Base-by-base conservation (phyloP, 495 filamentous ascomycete genomes). In the Penicillium herquei region DNA sequence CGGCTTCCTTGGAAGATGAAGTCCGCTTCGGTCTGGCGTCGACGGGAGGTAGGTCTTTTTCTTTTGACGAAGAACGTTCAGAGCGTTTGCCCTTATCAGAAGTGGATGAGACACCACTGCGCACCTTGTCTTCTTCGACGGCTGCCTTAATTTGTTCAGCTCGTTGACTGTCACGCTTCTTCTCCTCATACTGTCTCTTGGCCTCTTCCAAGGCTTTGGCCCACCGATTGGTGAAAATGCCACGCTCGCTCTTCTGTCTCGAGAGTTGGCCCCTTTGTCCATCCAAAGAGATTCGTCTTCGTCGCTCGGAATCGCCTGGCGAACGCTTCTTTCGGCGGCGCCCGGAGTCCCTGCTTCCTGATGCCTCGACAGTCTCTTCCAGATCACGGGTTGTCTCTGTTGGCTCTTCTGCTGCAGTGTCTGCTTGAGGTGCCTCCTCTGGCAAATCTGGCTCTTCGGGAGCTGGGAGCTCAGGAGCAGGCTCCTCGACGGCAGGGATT, bases 181-280 rank as follows among this genome's bases (percentile, higher is more conserved):
- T 78, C 30, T 67, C 67, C 42, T 76, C 74, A 47, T 74, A 70
- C 37, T 72, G 70, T 40, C 67, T 62, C 34, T 67, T 67, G 7
- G 76, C 70, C 51, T 75, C 70, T 21, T 72, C 72, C 11, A 79
- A 46, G 26, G 76, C 72, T 41, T 64, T 69, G 7, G 69, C 61
- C 73, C 72, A 79, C 31, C 72, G 68, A 47, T 71, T 72, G 11
- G 67, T 71, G 47, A 78, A 56, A 3, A 70, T 13, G 31, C 61
- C 56, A 44, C 70, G 69, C 1, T 74, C 71, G 39, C 66, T 69
- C 62, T 76, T 77, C 43, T 70, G 70, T 30, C 69, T 68, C 51
- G 65, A 44, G 8, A 69, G 56, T 14, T 59, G 58, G 21, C 65
- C 62, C 13, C 59, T 61, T 43, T 64, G 66, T n/a, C 67, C 70